Conservation (phyloP, 2,329 filamentous ascomycete genomes). For the Orbilia quercus region DNA sequence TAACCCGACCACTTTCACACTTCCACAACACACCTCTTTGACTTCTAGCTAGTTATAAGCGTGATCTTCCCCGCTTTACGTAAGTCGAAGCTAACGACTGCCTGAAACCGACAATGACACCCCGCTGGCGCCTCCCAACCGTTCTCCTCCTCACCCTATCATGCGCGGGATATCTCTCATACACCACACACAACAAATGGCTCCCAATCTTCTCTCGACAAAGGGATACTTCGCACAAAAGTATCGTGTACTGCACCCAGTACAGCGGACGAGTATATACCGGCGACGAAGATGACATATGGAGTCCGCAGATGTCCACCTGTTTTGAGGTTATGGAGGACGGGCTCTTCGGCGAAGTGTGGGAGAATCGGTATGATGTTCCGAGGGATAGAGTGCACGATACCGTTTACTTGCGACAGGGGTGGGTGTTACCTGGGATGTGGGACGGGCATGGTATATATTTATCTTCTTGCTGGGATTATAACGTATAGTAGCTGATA, state of each 20-base stretch:
- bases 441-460: constrained; percentile 73
- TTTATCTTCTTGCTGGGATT: neutral
- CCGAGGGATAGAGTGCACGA: neutral
- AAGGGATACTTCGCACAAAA: neutral
- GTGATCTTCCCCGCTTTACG: neutral
- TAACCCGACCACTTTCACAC: too few species aligned
- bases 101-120: neutral
- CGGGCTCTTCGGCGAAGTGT: constrained; percentile 20
- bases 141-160: constrained; percentile 8
- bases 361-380: constrained; percentile 11
- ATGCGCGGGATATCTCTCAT: constrained; percentile 21
- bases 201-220: neutral
- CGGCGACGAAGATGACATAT: constrained; percentile 19
- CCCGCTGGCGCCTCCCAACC: neutral
- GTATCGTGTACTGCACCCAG: constrained; percentile 29
- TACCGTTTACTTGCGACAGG: constrained; percentile 12
- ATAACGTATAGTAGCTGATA: constrained; percentile 9
- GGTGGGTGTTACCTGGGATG: constrained; percentile 71
- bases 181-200: neutral
- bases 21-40: too few species aligned
- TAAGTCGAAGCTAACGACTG: neutral
- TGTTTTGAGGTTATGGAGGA: constrained; percentile 29
- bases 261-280: constrained; percentile 8
- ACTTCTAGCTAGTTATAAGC: too few species aligned
- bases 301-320: constrained; percentile 5